Percentiles rank a stretch among this genome's conserved stretches.
These are phyloP conservation scores for Theileria annulata DNA, from an alignment of 169 alveolate species.

Conservation along the genomic window DNA sequence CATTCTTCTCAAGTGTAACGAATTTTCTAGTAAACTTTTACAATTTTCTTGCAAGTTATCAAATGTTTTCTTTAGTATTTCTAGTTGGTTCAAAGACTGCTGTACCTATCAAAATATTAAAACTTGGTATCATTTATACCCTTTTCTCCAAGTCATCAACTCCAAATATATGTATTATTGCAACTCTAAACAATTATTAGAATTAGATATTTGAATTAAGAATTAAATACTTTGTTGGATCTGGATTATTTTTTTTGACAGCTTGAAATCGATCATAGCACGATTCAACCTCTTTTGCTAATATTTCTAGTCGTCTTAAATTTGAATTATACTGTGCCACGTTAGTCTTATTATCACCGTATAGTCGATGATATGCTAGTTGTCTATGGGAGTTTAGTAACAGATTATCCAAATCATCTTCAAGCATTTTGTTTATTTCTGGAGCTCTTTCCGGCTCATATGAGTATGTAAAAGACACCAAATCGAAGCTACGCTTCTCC, in stretches of 20 bases:
- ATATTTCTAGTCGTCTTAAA: conserved; percentile 40
- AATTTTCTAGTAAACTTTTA: conserved; percentile 51
- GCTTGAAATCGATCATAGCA: conserved; percentile 47
- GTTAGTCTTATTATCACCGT: conserved; percentile 33
- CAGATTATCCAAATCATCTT: conserved; percentile 49
- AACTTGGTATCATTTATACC: conserved; percentile 7
- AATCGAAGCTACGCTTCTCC: conserved; percentile 47
- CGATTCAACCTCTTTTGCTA: conserved; percentile 43
- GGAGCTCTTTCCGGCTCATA: conserved; percentile 38
- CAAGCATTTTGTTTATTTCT: conserved; percentile 56
- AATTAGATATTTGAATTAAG: background rate
- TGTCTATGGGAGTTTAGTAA: conserved; percentile 57
- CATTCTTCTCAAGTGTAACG: conserved; percentile 58
- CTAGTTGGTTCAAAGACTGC: conserved; percentile 48
- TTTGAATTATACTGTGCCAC: conserved; percentile 11
- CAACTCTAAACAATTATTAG: conserved; percentile 10
- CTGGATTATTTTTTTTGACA: conserved; percentile 49
- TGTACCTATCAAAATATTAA: background rate
- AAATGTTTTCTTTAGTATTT: conserved; percentile 46
- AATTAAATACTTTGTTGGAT: conserved; percentile 23
- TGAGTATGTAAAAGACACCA: conserved; percentile 58
- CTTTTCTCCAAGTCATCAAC: conserved; percentile 44
- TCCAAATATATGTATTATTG: conserved; percentile 59
- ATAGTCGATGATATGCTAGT: conserved; percentile 51
- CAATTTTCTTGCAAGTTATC: conserved; percentile 47